Evolutionary conservation across 805 yeast species (phyloP).

Genomic region (Yarrowia yakushimensis): DNA sequence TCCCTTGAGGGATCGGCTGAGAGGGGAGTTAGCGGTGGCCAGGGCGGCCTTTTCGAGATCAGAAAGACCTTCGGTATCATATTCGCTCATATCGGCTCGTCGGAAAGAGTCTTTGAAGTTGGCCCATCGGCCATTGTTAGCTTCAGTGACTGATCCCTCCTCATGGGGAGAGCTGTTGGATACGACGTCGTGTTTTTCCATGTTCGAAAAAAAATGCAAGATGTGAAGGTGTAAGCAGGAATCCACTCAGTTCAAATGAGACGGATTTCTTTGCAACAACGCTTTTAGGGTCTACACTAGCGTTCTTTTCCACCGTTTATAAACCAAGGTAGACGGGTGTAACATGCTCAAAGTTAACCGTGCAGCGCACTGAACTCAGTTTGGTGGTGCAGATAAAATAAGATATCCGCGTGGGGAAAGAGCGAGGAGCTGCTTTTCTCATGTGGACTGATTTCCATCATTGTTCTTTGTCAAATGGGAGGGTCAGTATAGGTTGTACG

Average conservation of each 20-base stretch:
- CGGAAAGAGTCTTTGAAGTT: slow-evolving; percentile 33
- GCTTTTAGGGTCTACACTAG: slow-evolving; percentile 3
- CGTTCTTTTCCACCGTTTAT: neutral
- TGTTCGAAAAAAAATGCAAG: neutral
- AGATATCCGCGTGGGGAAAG: slow-evolving; percentile 22
- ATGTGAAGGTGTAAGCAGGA: neutral
- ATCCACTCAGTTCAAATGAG: slow-evolving; percentile 24
- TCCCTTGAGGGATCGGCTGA: slow-evolving; percentile 46
- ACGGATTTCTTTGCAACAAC: neutral
- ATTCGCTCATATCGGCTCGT: slow-evolving; percentile 41
- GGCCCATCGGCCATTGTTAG: slow-evolving; percentile 6
- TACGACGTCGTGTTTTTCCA: slow-evolving; percentile 15
- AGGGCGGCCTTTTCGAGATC: slow-evolving; percentile 46
- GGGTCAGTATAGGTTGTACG: neutral
- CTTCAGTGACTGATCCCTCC: slow-evolving; percentile 11
- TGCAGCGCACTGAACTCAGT: neutral
- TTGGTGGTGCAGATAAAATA: neutral
- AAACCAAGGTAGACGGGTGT: neutral
- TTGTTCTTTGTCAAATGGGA: neutral
- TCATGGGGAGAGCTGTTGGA: neutral
- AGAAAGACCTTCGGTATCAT: slow-evolving; percentile 38
- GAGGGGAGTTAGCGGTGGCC: slow-evolving; percentile 45
- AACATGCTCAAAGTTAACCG: slow-evolving; percentile 10
- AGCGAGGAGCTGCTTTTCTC: slow-evolving; percentile 7
- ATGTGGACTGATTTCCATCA: neutral